phyloP scores from a whole-genome alignment of 2,329 filamentous ascomycete species.

The Diaporthe ampelina region DNA sequence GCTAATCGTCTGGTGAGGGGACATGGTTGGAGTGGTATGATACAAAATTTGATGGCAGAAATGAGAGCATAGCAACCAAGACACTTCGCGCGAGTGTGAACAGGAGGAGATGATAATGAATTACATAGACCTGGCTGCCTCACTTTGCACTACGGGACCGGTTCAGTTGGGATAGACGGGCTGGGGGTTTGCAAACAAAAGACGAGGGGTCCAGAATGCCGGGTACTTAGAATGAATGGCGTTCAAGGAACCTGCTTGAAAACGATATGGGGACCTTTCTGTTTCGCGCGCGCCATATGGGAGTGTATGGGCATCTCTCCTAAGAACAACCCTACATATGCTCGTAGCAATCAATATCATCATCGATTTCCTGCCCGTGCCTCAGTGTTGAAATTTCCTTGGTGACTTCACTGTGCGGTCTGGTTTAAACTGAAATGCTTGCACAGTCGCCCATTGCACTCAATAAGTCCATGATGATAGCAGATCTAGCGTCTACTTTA shows the following conservation, averaged over 20 bases:
- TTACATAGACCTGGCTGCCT: slow-evolving; percentile 21
- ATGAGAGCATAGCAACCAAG: background rate
- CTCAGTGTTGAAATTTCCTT: too few species aligned
- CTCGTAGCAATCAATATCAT: background rate
- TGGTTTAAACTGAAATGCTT: too few species aligned
- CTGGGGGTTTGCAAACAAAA: background rate
- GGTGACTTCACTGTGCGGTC: background rate
- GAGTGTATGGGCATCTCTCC: background rate
- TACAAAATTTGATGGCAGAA: background rate
- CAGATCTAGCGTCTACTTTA: slow-evolving; percentile 10
- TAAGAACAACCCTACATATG: background rate
- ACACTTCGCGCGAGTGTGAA: background rate
- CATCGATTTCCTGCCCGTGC: too few species aligned
- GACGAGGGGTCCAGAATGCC: background rate
- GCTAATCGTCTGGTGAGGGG: background rate
- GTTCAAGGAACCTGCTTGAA: slow-evolving; percentile 14
- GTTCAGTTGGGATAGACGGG: slow-evolving; percentile 1
- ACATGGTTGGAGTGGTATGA: background rate
- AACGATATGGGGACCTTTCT: background rate
- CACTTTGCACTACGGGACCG: background rate
- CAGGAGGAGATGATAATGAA: slow-evolving; percentile 15
- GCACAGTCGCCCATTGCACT: background rate
- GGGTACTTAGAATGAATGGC: slow-evolving; percentile 24
- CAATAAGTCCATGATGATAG: background rate
- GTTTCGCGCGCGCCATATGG: background rate